These are phyloP conservation scores for Ganoderma multipileum DNA, from an alignment of 1,284 basidiomycete genomes.

Conservation along the genomic window DNA sequence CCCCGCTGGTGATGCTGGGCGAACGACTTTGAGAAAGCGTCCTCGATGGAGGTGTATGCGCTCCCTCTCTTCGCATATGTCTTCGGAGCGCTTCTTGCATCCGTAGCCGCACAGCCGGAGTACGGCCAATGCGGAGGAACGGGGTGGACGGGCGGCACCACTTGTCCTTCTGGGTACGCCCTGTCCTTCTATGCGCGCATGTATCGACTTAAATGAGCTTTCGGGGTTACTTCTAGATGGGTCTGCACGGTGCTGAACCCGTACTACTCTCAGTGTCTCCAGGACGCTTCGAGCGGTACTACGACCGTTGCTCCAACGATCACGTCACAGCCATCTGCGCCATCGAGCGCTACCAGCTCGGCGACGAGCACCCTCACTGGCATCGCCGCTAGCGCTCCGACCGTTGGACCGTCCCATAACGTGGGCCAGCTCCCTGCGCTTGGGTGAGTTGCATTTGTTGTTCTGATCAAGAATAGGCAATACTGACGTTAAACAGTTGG, in stretches of 20 bases:
- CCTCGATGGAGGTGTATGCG: slow-evolving; percentile 1
- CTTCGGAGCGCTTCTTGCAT: background rate
- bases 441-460: slow-evolving; percentile 35
- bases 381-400: slow-evolving; percentile 36
- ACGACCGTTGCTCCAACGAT: background rate
- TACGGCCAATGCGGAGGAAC: slow-evolving; percentile 46
- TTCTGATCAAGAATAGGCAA: too few relatives aligned
- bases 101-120: slow-evolving; percentile 17
- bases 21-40: background rate
- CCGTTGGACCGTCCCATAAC: slow-evolving; percentile 39
- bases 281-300: slow-evolving; percentile 19
- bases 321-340: slow-evolving; percentile 8
- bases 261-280: slow-evolving; percentile 48
- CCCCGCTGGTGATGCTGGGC: background rate
- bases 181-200: background rate
- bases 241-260: slow-evolving; percentile 34
- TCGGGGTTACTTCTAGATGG: background rate
- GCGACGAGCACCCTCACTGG: slow-evolving; percentile 18
- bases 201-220: background rate
- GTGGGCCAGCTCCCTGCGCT: slow-evolving; percentile 46
- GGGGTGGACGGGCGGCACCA: slow-evolving; percentile 42
- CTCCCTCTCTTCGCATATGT: background rate
- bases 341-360: slow-evolving; percentile 14
- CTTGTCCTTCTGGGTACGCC: slow-evolving; percentile 41
- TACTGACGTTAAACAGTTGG: slow-evolving; percentile 48